A percentile compares a stretch with the other conserved stretches of the same genome.
These are phyloP conservation scores for Blastocystis sp. DNA, from an alignment of 352 stramenopile species.

Conservation along the genomic window DNA sequence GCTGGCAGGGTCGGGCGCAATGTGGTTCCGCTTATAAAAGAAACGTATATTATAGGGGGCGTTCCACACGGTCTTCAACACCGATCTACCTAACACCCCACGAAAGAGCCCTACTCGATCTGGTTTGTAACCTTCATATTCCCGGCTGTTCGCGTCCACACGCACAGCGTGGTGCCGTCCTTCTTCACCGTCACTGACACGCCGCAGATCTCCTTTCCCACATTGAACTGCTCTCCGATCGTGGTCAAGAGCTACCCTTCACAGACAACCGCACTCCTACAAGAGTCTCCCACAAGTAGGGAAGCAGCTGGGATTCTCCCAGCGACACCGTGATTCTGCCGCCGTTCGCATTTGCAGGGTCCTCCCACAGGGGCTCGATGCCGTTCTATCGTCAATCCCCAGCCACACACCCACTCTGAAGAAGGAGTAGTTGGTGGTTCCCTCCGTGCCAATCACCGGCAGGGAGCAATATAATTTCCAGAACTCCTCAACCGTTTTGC, in stretches of 20 bases:
- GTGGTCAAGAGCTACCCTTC: constrained; percentile 32
- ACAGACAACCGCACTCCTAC: constrained; percentile 20
- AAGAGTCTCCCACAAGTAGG: constrained; percentile 44
- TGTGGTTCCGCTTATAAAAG: constrained; percentile 12
- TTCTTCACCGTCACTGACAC: constrained; percentile 42
- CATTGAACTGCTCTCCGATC: constrained; percentile 47
- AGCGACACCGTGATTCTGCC: constrained; percentile 14
- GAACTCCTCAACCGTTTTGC: constrained; percentile 51
- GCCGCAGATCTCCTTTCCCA: constrained; percentile 53
- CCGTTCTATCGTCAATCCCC: neutral
- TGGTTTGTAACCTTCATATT: neutral
- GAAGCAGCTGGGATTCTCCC: constrained; percentile 3
- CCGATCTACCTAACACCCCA: constrained; percentile 1
- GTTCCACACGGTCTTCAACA: neutral
- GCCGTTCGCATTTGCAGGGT: constrained; percentile 26
- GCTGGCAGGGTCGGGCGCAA: neutral
- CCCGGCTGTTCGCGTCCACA: constrained; percentile 22
- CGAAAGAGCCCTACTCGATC: neutral
- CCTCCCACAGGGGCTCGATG: constrained; percentile 54
- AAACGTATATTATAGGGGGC: neutral
- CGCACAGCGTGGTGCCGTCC: constrained; percentile 1
- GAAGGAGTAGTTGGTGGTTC: constrained; percentile 25
- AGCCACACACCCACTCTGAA: neutral
- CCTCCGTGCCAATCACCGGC: constrained; percentile 16
- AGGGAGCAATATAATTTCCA: constrained; percentile 47